Base-by-base conservation (phyloP, 139 green algal genomes). In the Picochlorum sp. region DNA sequence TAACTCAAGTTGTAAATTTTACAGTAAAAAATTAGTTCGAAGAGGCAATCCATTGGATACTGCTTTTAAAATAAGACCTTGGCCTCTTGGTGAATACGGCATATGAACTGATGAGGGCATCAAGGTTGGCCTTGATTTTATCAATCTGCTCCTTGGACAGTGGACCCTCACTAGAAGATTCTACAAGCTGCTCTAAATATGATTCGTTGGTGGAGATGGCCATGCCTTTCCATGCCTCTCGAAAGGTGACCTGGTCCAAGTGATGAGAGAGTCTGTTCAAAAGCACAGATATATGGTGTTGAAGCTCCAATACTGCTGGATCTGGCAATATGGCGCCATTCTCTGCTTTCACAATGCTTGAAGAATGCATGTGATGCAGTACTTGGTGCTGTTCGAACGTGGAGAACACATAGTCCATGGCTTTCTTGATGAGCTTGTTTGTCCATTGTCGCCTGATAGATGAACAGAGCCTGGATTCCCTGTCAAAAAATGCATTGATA, bases 231-330 rank as follows among this genome's bases (percentile, higher is more conserved):
- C 76, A 83, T 37, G 64, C 57, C 26, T 79, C 65, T n/a, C 65
- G 31, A 65, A 82, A 83, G 0, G 64, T 65, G 0, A 81, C 69
- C 7, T 69, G 56, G 33, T 83, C 76, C 55, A 83, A 56, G 51
- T 67, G 51, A 16, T n/a, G n/a, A 1, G 52, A 30, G 13, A 81
- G 45, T 24, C 26, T 36, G 3, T 50, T 33, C 33, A 83, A 56
- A 33, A 60, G 41, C 24, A 49, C 60, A 29, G 66, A 50, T 36
- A 81, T 47, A 13, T 37, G 25, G 24, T 66, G 37, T 7, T 68
- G 9, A 1, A 66, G 68, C 2, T 40, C 36, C 29, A 58, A 37
- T 57, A 82, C 54, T 43, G 28, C 25, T 2, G 32, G 30, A 16
- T 59, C 68, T 26, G 54, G 55, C 8, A 31, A 20, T 8, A 5